Percentiles rank a stretch among this genome's conserved stretches.
Conservation (phyloP, 2,329 filamentous ascomycete species). For the Fusarium luffae region DNA sequence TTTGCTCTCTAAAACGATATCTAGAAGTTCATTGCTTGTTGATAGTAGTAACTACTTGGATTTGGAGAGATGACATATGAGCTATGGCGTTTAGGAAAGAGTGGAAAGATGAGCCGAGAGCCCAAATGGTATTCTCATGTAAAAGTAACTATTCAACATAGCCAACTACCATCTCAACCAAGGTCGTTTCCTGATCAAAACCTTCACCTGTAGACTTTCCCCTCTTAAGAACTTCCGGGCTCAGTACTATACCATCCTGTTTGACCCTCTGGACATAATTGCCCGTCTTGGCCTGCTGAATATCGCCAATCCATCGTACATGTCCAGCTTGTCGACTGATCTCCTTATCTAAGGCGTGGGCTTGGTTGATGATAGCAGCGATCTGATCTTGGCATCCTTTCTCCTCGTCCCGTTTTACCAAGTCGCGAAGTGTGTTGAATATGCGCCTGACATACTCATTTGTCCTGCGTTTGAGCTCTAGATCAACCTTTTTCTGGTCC, state of each 20-base stretch:
- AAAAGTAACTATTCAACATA: background rate
- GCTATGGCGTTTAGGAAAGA: too few relatives aligned
- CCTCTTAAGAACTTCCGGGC: background rate
- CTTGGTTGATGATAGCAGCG: background rate
- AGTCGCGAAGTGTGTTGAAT: background rate
- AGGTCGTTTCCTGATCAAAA: background rate
- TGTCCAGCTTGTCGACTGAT: background rate
- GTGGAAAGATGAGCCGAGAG: too few relatives aligned
- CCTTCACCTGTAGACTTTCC: background rate
- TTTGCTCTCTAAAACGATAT: too few relatives aligned
- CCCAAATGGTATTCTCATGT: too few relatives aligned
- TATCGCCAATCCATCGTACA: background rate
- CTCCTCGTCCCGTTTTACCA: background rate
- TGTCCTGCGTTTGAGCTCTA: background rate
- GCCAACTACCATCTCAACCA: background rate
- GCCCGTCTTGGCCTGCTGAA: background rate
- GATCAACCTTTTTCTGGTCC: background rate
- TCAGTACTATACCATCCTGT: background rate
- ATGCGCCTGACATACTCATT: fast-evolving
- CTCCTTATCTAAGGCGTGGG: background rate
- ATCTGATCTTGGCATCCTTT: background rate
- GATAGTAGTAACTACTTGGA: too few relatives aligned
- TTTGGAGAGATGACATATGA: too few relatives aligned
- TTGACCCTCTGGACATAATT: too few relatives aligned
- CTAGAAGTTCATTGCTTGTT: too few relatives aligned